phyloP scores from a whole-genome alignment of 345 rosid genomes.

The Eucalyptus leucophloia region DNA sequence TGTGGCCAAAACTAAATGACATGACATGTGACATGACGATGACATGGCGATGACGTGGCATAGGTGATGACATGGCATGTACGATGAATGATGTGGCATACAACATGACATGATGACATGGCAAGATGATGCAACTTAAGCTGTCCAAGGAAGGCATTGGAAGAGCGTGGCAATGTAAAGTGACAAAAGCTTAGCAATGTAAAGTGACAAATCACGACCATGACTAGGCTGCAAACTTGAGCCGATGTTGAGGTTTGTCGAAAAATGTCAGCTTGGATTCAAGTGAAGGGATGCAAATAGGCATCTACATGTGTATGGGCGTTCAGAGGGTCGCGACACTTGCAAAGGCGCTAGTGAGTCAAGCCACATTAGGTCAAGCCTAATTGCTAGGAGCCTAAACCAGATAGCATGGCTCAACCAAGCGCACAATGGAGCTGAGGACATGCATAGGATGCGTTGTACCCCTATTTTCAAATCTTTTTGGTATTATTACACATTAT shows the following conservation, averaged over 20 bases:
- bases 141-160: rapidly evolving
- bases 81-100: too few relatives aligned
- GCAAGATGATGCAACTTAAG: too few relatives aligned
- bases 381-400: not conserved
- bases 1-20: too few relatives aligned
- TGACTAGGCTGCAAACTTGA: not conserved
- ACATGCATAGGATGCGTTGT: not conserved
- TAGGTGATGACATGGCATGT: too few relatives aligned
- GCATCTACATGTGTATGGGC: not conserved
- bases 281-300: not conserved
- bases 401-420: not conserved
- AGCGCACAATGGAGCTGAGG: not conserved
- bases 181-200: not conserved
- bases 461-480: not conserved
- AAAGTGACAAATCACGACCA: not conserved
- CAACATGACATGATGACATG: too few relatives aligned
- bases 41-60: too few relatives aligned
- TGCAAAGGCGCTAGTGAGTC: not conserved
- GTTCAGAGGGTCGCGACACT: not conserved
- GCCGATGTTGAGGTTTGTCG: not conserved
- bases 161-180: not conserved
- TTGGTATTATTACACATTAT: not conserved
- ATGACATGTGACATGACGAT: too few relatives aligned
- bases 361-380: not conserved
- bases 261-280: not conserved